These are phyloP conservation scores for Aureobasidium sp. DNA, from an alignment of 2,329 filamentous ascomycete species.

Conservation along the genomic window DNA sequence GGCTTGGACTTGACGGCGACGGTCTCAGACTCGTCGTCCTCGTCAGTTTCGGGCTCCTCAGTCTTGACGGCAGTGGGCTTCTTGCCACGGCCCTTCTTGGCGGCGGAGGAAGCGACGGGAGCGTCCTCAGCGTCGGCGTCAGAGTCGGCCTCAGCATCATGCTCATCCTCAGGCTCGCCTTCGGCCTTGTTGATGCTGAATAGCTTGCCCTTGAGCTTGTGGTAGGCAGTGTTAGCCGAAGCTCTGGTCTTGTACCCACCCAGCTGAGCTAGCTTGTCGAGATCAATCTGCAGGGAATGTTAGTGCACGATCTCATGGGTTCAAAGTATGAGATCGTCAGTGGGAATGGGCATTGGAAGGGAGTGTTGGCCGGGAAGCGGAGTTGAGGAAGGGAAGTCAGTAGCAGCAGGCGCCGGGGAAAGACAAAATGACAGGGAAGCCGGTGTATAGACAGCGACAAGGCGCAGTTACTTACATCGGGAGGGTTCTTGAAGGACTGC, in stretches of 20 bases:
- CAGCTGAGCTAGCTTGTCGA: conserved; percentile 18
- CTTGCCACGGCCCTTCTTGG: conserved; percentile 6
- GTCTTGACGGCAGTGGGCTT: conserved; percentile 3
- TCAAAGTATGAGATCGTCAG: not conserved
- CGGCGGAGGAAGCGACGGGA: not conserved
- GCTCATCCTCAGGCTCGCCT: not conserved
- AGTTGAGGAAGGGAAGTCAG: too few species aligned
- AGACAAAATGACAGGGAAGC: not conserved
- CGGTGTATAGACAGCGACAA: not conserved
- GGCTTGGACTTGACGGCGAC: not conserved
- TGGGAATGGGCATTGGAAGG: not conserved
- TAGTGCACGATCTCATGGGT: not conserved
- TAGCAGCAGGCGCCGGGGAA: too few species aligned
- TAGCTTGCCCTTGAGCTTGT: conserved; percentile 61
- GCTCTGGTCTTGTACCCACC: conserved; percentile 20
- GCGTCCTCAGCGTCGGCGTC: not conserved
- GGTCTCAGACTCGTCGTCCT: not conserved
- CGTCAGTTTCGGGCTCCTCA: not conserved
- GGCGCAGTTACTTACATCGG: not conserved
- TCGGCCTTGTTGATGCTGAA: too few species aligned
- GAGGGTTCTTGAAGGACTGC: not conserved
- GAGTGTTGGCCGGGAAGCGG: not conserved
- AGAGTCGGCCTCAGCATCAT: not conserved
- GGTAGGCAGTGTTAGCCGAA: conserved; percentile 19
- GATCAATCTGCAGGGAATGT: conserved; percentile 19